Conservation (phyloP, 192 early-diverging fungal species). For the Coemansia sp. region DNA sequence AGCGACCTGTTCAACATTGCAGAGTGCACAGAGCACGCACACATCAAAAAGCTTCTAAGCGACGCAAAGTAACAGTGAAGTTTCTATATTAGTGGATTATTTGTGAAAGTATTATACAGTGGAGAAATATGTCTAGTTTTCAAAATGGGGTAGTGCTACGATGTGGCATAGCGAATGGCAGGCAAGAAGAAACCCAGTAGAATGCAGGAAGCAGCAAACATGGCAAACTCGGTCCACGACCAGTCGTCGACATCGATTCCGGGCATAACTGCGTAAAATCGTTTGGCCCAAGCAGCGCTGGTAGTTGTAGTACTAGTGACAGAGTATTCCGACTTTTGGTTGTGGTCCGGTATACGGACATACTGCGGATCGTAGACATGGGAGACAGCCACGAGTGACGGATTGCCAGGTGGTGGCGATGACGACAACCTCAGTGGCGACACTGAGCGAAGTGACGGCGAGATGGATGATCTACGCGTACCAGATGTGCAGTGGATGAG, state of each 20-base stretch:
- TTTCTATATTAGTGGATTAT: neutral
- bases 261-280: constrained; percentile 41
- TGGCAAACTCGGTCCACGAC: constrained; percentile 55
- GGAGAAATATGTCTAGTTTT: too few relatives aligned
- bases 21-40: neutral
- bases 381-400: constrained; percentile 38
- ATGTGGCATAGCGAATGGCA: constrained; percentile 25
- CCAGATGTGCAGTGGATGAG: constrained; percentile 48
- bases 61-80: neutral
- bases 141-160: neutral
- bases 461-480: constrained; percentile 34
- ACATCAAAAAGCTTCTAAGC: neutral
- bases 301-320: neutral
- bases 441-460: constrained; percentile 37
- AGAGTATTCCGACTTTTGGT: constrained; percentile 19
- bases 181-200: constrained; percentile 45
- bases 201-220: constrained; percentile 48
- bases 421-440: constrained; percentile 13
- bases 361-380: constrained; percentile 24
- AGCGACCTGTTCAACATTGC: constrained; percentile 25
- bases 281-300: constrained; percentile 26
- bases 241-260: constrained; percentile 51
- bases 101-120: neutral
- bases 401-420: constrained; percentile 10
- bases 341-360: neutral